phyloP scores from a whole-genome alignment of 2,329 filamentous ascomycete species.

The Endocalyx cinctus region DNA sequence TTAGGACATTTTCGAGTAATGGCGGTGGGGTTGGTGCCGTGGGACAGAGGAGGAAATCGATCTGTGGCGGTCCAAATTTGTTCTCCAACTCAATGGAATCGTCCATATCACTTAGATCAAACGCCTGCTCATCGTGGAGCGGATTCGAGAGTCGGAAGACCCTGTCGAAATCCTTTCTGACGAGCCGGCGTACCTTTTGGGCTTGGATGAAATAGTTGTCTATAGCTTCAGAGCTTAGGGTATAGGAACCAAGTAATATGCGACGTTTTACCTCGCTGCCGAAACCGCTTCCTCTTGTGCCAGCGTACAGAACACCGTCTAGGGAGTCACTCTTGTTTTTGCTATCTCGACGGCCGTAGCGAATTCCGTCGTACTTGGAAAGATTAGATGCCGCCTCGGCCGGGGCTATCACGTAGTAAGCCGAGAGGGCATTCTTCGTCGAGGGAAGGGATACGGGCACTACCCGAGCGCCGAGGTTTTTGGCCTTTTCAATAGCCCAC shows the following conservation, averaged over 20 bases:
- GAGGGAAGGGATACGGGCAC: constrained; percentile 75
- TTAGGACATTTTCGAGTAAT: constrained; percentile 51
- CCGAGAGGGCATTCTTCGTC: constrained; percentile 79
- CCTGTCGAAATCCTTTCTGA: constrained; percentile 80
- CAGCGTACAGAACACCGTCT: constrained; percentile 67
- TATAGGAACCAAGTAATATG: constrained; percentile 86
- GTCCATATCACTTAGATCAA: constrained; percentile 57
- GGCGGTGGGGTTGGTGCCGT: constrained; percentile 79
- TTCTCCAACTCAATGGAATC: constrained; percentile 47
- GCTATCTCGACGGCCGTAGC: constrained; percentile 65
- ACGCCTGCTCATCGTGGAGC: constrained; percentile 50
- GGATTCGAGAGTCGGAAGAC: constrained; percentile 70
- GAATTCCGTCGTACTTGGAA: constrained; percentile 94
- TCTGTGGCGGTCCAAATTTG: constrained; percentile 56
- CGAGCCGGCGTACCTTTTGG: constrained; percentile 77
- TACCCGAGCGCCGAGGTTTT: constrained; percentile 62
- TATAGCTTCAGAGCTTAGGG: constrained; percentile 81
- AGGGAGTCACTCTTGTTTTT: constrained; percentile 45
- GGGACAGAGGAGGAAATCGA: constrained; percentile 84
- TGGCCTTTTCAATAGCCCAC: constrained; percentile 54
- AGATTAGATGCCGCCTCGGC: constrained; percentile 95
- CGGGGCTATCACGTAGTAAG: constrained; percentile 93
- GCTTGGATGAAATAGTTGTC: constrained; percentile 97
- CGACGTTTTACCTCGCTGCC: constrained; percentile 81
- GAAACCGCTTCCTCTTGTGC: constrained; percentile 69